phyloP scores from a whole-genome alignment of 345 rosid species.

The Acer negundo region DNA sequence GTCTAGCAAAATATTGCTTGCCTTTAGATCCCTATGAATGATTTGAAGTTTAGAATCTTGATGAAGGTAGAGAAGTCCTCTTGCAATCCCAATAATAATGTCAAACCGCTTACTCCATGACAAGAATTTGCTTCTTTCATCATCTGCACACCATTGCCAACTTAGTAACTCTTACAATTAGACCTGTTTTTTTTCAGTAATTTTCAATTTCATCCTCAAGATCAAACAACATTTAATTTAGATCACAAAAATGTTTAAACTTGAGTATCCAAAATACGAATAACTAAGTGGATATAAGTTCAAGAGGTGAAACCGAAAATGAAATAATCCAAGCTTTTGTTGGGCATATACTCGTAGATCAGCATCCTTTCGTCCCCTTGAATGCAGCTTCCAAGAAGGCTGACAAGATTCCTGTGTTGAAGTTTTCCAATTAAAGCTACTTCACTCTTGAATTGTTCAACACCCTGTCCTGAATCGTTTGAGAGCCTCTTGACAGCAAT shows the following conservation, averaged over 20 bases:
- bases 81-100: slow-evolving; percentile 46
- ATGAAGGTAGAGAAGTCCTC: slow-evolving; percentile 55
- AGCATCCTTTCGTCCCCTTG: background rate
- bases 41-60: slow-evolving; percentile 49
- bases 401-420: slow-evolving; percentile 5
- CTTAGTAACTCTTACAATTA: too few species aligned
- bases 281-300: background rate
- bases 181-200: too few species aligned
- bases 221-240: background rate
- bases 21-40: slow-evolving; percentile 48
- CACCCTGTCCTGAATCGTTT: slow-evolving; percentile 35
- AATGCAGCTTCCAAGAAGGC: background rate
- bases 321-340: slow-evolving; percentile 6
- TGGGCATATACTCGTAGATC: slow-evolving; percentile 4
- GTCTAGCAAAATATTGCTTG: slow-evolving; percentile 39
- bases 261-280: background rate
- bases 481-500: slow-evolving; percentile 45
- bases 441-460: slow-evolving; percentile 35
- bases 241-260: background rate
- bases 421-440: slow-evolving; percentile 22
- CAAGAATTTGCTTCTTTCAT: slow-evolving; percentile 28
- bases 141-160: slow-evolving; percentile 26
- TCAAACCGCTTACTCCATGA: slow-evolving; percentile 21
- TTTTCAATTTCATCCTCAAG: too few species aligned
- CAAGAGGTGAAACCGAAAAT: slow-evolving; percentile 25